phyloP scores from a whole-genome alignment of 495 filamentous ascomycete genomes.

The Neurospora sp. region DNA sequence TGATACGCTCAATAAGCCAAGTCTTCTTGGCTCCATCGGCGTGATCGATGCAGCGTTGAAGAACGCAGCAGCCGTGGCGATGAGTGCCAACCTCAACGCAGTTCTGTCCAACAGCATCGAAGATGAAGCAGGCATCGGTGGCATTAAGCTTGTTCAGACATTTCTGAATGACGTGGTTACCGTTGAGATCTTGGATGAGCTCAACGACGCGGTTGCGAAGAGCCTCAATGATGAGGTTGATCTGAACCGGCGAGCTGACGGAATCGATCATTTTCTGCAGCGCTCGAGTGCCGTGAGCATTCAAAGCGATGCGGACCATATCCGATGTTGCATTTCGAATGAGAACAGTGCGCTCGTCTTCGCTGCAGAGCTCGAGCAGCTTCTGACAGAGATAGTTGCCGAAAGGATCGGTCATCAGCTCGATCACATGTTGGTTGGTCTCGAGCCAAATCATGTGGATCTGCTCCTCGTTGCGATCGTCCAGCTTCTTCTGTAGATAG shows the following conservation, averaged over 20 bases:
- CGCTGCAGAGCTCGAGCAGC: slow-evolving; percentile 81
- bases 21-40: slow-evolving; percentile 81
- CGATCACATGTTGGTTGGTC: slow-evolving; percentile 81
- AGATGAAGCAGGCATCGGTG: slow-evolving; percentile 87
- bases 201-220: slow-evolving; percentile 73
- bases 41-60: slow-evolving; percentile 97
- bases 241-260: slow-evolving; percentile 68
- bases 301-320: slow-evolving; percentile 84
- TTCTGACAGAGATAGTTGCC: slow-evolving; percentile 98
- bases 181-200: slow-evolving; percentile 92
- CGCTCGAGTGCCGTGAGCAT: slow-evolving; percentile 92
- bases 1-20: slow-evolving; percentile 78
- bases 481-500: slow-evolving; percentile 92
- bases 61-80: slow-evolving; percentile 93
- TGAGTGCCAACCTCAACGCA: slow-evolving; percentile 92
- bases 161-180: slow-evolving; percentile 98
- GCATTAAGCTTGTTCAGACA: slow-evolving; percentile 85
- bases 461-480: slow-evolving; percentile 72
- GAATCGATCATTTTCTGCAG: slow-evolving; percentile 99
- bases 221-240: slow-evolving; percentile 70
- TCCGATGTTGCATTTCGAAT: slow-evolving; percentile 79
- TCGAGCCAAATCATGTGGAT: slow-evolving; percentile 89
- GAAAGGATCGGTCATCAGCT: slow-evolving; percentile 98
- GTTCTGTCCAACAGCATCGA: slow-evolving; percentile 75
- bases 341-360: slow-evolving; percentile 86